Evolutionary conservation across 768 basidiomycete species (phyloP).

Genomic region (Cyclocybe aegerita): DNA sequence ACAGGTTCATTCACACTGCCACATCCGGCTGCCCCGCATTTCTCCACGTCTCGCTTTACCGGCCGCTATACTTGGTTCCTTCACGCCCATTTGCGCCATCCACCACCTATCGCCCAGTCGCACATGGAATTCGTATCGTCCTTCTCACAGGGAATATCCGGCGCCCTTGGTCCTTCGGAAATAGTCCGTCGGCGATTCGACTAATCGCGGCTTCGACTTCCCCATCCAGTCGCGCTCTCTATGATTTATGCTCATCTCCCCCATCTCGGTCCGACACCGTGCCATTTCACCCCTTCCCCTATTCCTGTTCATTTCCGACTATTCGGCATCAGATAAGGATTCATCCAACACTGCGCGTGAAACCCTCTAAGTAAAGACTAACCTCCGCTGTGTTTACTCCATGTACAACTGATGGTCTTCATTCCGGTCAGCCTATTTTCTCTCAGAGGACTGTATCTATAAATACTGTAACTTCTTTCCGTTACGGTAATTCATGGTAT

Average conservation of each 20-base stretch:
- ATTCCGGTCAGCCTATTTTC: no score
- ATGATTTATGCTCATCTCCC: not conserved
- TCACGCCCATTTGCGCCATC: not conserved
- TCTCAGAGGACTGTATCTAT: no score
- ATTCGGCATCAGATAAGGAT: constrained; percentile 9
- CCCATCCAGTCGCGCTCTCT: not conserved
- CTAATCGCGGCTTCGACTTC: constrained; percentile 1
- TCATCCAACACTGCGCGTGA: no score
- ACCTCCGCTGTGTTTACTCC: no score
- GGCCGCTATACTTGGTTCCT: not conserved
- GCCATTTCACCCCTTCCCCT: not conserved
- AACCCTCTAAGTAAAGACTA: no score
- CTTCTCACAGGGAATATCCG: not conserved
- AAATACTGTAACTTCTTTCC: no score
- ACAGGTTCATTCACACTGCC: not conserved
- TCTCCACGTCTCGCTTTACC: not conserved
- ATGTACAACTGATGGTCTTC: no score
- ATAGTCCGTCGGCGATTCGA: not conserved
- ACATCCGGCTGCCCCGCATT: not conserved
- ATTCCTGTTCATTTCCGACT: constrained; percentile 13
- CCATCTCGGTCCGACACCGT: not conserved
- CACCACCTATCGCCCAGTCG: constrained; percentile 1
- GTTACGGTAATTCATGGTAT: no score
- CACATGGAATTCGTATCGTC: not conserved
- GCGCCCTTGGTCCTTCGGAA: not conserved